Evolutionary conservation across 192 early-diverging fungal species (phyloP).

Genomic region (Phlyctochytrium bullatum): DNA sequence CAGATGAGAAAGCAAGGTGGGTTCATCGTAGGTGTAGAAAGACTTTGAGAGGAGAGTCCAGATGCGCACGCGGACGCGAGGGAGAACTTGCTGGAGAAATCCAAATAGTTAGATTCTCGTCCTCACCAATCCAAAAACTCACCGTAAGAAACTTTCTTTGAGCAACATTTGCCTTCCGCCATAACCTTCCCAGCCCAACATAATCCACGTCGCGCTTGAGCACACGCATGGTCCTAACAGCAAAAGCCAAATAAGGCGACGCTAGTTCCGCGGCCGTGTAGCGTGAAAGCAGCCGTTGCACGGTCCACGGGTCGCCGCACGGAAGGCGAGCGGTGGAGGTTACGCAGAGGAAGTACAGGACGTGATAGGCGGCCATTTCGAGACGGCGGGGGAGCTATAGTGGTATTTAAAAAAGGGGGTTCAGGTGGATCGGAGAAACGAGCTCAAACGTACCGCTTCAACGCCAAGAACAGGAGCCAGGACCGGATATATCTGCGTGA

Average conservation of each 20-base stretch:
- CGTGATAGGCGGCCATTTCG: neutral
- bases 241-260: neutral
- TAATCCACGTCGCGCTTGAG: neutral
- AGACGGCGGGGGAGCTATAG: neutral
- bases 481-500: conserved; percentile 25
- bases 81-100: neutral
- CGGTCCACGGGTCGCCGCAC: neutral
- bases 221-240: neutral
- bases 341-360: neutral
- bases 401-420: neutral
- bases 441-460: no score
- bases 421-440: no score
- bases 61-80: neutral
- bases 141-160: no score
- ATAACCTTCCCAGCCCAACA: neutral
- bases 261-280: neutral
- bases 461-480: neutral
- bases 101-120: no score
- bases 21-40: neutral
- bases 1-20: no score
- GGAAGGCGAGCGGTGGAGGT: neutral
- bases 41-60: neutral
- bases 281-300: neutral
- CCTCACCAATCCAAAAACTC: no score
- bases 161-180: no score